A percentile compares a stretch with the other conserved stretches of the same genome.
Conservation (phyloP, 805 yeast species). For the Wickerhamomyces strasburgensis region DNA sequence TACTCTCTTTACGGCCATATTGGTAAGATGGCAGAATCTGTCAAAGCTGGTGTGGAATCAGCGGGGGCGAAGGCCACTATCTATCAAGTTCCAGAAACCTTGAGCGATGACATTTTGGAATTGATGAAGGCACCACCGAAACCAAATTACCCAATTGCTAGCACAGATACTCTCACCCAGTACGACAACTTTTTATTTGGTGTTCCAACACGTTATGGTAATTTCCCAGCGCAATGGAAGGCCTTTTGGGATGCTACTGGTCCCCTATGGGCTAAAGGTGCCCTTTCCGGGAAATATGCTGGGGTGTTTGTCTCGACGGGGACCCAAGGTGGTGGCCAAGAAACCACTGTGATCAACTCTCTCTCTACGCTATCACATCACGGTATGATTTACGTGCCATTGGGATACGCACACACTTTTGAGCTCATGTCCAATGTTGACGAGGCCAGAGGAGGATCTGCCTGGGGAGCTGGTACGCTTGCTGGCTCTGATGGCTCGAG, state of each 20-base stretch:
- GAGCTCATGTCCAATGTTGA: slow-evolving; percentile 46
- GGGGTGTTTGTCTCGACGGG: slow-evolving; percentile 68
- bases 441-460: slow-evolving; percentile 71
- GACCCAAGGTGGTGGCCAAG: slow-evolving; percentile 68
- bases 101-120: slow-evolving; percentile 53
- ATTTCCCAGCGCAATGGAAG: slow-evolving; percentile 67
- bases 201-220: slow-evolving; percentile 72
- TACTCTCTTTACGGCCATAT: slow-evolving; percentile 82
- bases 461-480: slow-evolving; percentile 80
- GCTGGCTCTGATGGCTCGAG: slow-evolving; percentile 73
- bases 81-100: slow-evolving; percentile 76
- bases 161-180: slow-evolving; percentile 44
- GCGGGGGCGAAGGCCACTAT: slow-evolving; percentile 68
- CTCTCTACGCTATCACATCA: slow-evolving; percentile 61
- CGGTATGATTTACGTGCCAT: slow-evolving; percentile 68
- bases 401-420: slow-evolving; percentile 59
- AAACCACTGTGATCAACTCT: slow-evolving; percentile 52
- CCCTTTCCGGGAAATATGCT: slow-evolving; percentile 62
- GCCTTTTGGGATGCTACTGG: slow-evolving; percentile 73
- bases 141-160: slow-evolving; percentile 51
- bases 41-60: slow-evolving; percentile 60
- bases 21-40: slow-evolving; percentile 60
- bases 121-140: slow-evolving; percentile 62
- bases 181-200: slow-evolving; percentile 74
- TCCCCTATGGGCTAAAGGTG: slow-evolving; percentile 64